Conservation (phyloP, 306 rosid species). For the Vicia faba region DNA sequence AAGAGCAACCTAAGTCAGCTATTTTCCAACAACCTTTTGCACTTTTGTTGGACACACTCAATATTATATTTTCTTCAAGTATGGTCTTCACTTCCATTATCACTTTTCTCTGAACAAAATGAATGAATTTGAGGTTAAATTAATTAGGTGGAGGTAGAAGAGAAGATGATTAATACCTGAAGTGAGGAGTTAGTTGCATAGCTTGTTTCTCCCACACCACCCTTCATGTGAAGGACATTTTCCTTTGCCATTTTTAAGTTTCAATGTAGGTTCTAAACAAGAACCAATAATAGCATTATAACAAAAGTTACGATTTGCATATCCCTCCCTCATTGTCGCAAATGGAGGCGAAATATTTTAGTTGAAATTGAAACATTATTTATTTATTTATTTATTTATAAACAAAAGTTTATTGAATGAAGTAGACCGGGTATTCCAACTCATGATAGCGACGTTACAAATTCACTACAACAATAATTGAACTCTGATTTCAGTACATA, state of each 20-base stretch:
- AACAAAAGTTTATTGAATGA: too few relatives aligned
- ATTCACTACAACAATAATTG: too few relatives aligned
- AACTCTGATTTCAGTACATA: too few relatives aligned
- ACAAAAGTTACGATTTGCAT: too few relatives aligned
- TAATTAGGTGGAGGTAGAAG: too few relatives aligned
- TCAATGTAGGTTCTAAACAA: background rate
- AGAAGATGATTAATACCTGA: background rate
- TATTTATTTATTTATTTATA: too few relatives aligned
- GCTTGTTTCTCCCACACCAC: conserved; percentile 24
- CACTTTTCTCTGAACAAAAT: background rate
- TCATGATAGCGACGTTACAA: too few relatives aligned
- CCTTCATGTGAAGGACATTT: background rate
- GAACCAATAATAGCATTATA: too few relatives aligned
- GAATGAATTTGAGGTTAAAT: background rate
- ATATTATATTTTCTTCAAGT: background rate
- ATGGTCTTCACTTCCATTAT: background rate
- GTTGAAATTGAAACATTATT: too few relatives aligned
- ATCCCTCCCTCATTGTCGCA: too few relatives aligned
- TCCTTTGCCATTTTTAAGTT: background rate
- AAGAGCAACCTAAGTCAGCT: conserved; percentile 18
- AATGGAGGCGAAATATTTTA: too few relatives aligned
- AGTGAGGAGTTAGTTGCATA: background rate
- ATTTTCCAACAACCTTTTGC: background rate
- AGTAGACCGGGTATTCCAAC: too few relatives aligned
- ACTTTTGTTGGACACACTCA: background rate